phyloP scores from a whole-genome alignment of 106 monocot species.

The Acanthochlamys bracteata region DNA sequence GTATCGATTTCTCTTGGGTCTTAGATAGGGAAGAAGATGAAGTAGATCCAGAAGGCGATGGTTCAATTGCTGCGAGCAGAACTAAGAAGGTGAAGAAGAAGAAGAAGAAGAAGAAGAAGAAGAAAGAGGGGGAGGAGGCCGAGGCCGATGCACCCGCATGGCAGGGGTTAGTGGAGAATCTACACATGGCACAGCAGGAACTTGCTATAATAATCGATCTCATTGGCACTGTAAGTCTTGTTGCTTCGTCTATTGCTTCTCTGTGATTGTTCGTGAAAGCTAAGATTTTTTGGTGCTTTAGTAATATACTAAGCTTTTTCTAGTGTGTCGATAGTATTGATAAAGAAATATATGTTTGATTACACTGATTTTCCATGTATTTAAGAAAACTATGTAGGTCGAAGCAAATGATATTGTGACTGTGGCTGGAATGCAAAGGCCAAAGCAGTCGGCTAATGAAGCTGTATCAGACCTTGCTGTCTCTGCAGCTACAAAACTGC shows the following conservation, averaged over 20 bases:
- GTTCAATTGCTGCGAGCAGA: too few species aligned
- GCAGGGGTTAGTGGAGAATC: conserved; percentile 79
- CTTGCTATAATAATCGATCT: conserved; percentile 73
- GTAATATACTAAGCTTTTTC: background rate
- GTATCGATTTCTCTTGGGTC: conserved; percentile 74
- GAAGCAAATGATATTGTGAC: conserved; percentile 96
- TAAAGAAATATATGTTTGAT: background rate
- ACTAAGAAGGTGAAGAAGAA: background rate
- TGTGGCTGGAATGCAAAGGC: conserved; percentile 90
- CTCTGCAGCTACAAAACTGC: conserved; percentile 85
- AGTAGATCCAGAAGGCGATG: too few species aligned
- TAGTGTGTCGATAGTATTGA: background rate
- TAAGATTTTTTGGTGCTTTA: background rate
- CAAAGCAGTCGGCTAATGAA: conserved; percentile 78
- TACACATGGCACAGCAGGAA: conserved; percentile 78
- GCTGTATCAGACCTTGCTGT: conserved; percentile 70
- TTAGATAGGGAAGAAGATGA: conserved; percentile 45
- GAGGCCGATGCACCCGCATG: conserved; percentile 26
- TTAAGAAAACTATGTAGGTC: conserved; percentile 41
- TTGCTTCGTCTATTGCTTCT: background rate
- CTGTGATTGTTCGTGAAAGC: background rate
- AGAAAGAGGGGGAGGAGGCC: conserved; percentile 33
- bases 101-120: conserved; percentile 29
- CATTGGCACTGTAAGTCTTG: conserved; percentile 46
- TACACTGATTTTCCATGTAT: conserved; percentile 11